phyloP scores from a whole-genome alignment of 805 yeast genomes.

The Candida insectalens region DNA sequence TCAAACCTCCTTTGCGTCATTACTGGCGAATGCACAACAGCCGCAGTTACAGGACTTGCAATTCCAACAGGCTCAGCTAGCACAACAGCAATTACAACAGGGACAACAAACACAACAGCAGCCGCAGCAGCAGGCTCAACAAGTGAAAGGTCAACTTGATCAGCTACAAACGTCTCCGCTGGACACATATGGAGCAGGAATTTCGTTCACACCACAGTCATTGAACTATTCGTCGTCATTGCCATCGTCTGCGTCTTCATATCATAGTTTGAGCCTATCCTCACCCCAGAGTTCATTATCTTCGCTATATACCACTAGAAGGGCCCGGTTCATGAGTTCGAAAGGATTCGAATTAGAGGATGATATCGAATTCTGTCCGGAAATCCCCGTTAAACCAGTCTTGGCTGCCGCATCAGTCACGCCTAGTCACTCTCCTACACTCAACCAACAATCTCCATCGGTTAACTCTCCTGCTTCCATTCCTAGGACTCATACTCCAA shows the following conservation, averaged over 20 bases:
- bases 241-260: slow-evolving; percentile 6
- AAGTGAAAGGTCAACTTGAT: background rate
- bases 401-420: slow-evolving; percentile 1
- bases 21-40: slow-evolving; percentile 1
- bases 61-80: background rate
- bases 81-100: slow-evolving; percentile 1
- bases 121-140: slow-evolving; percentile 1
- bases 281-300: slow-evolving; percentile 19
- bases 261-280: slow-evolving; percentile 16
- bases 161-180: background rate
- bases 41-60: background rate
- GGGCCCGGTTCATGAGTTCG: slow-evolving; percentile 47
- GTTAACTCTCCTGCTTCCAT: slow-evolving; percentile 13
- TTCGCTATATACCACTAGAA: slow-evolving; percentile 17
- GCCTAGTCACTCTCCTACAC: slow-evolving; percentile 19
- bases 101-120: slow-evolving; percentile 1
- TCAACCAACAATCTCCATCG: background rate
- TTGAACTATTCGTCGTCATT: background rate
- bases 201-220: background rate
- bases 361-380: slow-evolving; percentile 59
- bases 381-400: slow-evolving; percentile 20
- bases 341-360: slow-evolving; percentile 56
- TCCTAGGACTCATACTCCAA: slow-evolving; percentile 45
- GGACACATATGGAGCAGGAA: background rate
- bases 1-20: slow-evolving; percentile 1